Conservation (phyloP, 2,329 filamentous ascomycete species). For the Calonectria honghensis region DNA sequence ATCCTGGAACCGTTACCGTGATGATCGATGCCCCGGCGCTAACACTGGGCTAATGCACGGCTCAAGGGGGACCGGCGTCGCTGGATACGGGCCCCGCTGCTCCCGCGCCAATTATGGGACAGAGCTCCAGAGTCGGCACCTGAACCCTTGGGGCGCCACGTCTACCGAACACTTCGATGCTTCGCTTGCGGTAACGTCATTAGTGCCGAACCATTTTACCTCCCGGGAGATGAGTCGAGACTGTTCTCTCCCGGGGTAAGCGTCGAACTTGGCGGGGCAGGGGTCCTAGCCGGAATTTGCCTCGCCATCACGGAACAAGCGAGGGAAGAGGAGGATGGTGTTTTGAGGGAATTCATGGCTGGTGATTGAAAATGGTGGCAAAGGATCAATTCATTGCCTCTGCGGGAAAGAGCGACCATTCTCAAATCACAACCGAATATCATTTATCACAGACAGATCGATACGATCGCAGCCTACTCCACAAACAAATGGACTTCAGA, state of each 20-base stretch:
- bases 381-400: not conserved
- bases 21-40: constrained; percentile 17
- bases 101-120: not conserved
- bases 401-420: not conserved
- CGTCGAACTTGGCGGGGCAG: not conserved
- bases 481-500: not conserved
- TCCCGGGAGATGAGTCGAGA: constrained; percentile 4
- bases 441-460: not conserved
- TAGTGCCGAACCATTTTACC: constrained; percentile 8
- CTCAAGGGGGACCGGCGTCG: constrained; percentile 6
- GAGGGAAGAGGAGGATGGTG: not conserved
- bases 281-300: not conserved
- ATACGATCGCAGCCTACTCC: not conserved
- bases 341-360: not conserved
- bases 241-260: constrained; percentile 2
- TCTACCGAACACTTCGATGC: constrained; percentile 13
- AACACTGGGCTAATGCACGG: constrained; percentile 6
- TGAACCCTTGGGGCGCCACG: not conserved
- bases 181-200: not conserved
- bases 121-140: not conserved
- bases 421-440: not conserved
- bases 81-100: constrained; percentile 1
- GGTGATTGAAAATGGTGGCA: not conserved
- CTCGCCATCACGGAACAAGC: not conserved
- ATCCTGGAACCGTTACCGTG: constrained; percentile 9